phyloP scores from a whole-genome alignment of 139 green algal species.

The Tetratostichococcus sp. region DNA sequence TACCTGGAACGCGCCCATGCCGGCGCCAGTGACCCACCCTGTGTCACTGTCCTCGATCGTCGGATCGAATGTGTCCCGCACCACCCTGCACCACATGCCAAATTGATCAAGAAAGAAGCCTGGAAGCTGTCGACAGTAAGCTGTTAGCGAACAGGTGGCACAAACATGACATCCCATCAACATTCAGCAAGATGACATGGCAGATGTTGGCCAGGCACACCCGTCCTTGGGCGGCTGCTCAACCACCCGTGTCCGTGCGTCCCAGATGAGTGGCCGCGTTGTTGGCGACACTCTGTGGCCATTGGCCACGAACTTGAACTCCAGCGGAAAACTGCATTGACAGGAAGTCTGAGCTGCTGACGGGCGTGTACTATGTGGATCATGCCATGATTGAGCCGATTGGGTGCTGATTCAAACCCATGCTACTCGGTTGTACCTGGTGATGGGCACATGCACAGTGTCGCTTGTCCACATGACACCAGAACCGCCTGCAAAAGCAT shows the following conservation, averaged over 20 bases:
- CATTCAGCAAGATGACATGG: not conserved
- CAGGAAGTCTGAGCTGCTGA: too few species aligned
- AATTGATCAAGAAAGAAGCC: not conserved
- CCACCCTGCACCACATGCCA: conserved; percentile 8
- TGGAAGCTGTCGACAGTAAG: not conserved
- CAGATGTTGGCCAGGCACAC: not conserved
- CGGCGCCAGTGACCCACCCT: conserved; percentile 31
- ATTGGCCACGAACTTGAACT: conserved; percentile 31
- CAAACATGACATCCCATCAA: too few species aligned
- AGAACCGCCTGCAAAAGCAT: not conserved
- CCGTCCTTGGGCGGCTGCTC: conserved; percentile 8
- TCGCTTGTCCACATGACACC: not conserved
- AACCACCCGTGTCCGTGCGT: conserved; percentile 3
- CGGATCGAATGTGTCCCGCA: conserved; percentile 24
- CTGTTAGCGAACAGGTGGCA: not conserved
- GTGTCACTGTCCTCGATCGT: conserved; percentile 27
- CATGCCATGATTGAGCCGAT: too few species aligned
- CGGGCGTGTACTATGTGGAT: too few species aligned
- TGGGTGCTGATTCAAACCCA: too few species aligned
- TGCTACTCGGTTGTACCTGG: too few species aligned
- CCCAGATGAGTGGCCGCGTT: conserved; percentile 42
- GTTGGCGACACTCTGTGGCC: conserved; percentile 42
- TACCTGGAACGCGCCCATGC: conserved; percentile 34
- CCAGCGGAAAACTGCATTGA: conserved; percentile 29
- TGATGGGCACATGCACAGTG: not conserved